Evolutionary conservation across 768 basidiomycete species (phyloP).

Genomic region (Psilocybe tampanensis): DNA sequence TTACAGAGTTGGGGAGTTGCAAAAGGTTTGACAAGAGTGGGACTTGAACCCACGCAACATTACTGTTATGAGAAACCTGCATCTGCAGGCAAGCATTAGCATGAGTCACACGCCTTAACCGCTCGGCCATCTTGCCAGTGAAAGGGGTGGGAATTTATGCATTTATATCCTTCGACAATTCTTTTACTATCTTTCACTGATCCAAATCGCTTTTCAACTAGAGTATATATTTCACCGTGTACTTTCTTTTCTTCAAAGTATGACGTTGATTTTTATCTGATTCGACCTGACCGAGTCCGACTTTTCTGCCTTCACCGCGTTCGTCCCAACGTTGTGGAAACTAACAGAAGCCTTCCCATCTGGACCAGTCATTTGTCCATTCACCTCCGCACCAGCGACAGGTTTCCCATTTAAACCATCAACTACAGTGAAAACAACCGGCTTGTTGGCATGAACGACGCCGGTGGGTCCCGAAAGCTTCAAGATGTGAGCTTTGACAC

Average conservation of each 20-base stretch:
- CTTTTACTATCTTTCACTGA: no score
- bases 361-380: conserved; percentile 17
- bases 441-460: conserved; percentile 22
- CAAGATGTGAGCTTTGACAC: conserved; percentile 33
- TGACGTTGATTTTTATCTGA: conserved; percentile 18
- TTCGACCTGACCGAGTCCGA: conserved; percentile 33
- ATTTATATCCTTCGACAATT: no score
- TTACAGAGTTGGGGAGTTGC: background rate
- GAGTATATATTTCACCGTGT: no score
- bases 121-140: conserved; percentile 54
- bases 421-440: conserved; percentile 34
- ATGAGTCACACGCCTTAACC: conserved; percentile 53
- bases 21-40: conserved; percentile 36
- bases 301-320: conserved; percentile 32
- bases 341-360: conserved; percentile 27
- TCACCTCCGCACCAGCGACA: conserved; percentile 33
- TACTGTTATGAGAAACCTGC: conserved; percentile 32
- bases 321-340: conserved; percentile 22
- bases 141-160: no score
- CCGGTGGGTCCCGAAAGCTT: conserved; percentile 35
- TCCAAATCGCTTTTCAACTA: no score
- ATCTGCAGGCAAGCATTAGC: conserved; percentile 31
- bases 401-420: conserved; percentile 36
- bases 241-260: no score
- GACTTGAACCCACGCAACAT: conserved; percentile 38